These are phyloP conservation scores for Fusarium mangiferae DNA, from an alignment of 2,329 filamentous ascomycete species.

Conservation along the genomic window DNA sequence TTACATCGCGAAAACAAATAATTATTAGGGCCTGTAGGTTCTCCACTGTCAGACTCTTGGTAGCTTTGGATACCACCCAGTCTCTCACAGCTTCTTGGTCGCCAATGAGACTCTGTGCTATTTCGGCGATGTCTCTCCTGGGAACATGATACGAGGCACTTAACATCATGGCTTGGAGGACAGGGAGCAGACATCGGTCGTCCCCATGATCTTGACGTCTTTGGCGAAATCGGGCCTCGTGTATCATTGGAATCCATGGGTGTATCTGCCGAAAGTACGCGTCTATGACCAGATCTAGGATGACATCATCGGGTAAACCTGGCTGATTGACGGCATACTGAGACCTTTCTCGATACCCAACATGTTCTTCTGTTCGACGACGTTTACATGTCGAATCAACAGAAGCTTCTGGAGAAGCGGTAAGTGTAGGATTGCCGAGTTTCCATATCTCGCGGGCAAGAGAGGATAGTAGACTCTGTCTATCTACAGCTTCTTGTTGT, in stretches of 20 bases:
- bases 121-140: background rate
- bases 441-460: slow-evolving; percentile 26
- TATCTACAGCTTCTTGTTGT: background rate
- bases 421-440: background rate
- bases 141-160: slow-evolving; percentile 13
- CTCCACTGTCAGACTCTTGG: slow-evolving; percentile 27
- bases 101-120: background rate
- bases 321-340: background rate
- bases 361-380: background rate
- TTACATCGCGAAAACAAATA: slow-evolving; percentile 29
- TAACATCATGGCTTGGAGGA: slow-evolving; percentile 24
- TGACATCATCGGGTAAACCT: background rate
- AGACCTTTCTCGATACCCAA: background rate
- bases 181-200: background rate
- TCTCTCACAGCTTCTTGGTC: background rate
- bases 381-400: slow-evolving; percentile 3
- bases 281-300: slow-evolving; percentile 21
- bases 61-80: slow-evolving; percentile 20
- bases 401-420: background rate
- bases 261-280: slow-evolving; percentile 31
- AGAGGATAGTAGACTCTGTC: slow-evolving; percentile 6
- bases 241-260: slow-evolving; percentile 33
- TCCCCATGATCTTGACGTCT: slow-evolving; percentile 15
- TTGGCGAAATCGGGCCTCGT: slow-evolving; percentile 24
- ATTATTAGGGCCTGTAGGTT: slow-evolving; percentile 33